Evolutionary conservation across 2,329 filamentous ascomycete species (phyloP).

Genomic region (Drechmeria coniospora): DNA sequence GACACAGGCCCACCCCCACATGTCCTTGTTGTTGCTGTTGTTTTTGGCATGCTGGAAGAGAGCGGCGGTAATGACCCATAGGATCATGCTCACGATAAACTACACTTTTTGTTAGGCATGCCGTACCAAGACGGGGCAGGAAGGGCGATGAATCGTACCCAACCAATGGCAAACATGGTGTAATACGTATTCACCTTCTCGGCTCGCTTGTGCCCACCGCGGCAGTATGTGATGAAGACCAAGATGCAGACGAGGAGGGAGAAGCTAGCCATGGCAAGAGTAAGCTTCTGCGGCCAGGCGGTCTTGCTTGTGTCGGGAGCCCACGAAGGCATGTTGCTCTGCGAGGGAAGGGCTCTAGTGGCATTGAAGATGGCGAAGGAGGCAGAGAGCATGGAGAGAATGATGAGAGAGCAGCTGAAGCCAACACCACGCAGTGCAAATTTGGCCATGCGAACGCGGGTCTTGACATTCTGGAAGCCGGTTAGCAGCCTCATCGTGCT

Average conservation of each 20-base stretch:
- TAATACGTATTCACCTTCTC: conserved; percentile 94
- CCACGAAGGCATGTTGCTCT: conserved; percentile 79
- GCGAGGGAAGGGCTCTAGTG: conserved; percentile 55
- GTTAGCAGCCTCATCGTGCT: conserved; percentile 10
- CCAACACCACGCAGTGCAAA: conserved; percentile 88
- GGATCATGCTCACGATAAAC: conserved; percentile 81
- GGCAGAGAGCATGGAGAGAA: conserved; percentile 77
- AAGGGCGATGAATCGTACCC: conserved; percentile 27
- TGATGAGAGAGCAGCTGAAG: conserved; percentile 92
- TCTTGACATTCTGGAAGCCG: conserved; percentile 65
- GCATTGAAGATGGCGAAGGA: conserved; percentile 87
- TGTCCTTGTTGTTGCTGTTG: conserved; percentile 59
- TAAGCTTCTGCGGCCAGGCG: conserved; percentile 75
- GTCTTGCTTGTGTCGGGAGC: conserved; percentile 50
- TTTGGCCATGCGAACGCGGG: conserved; percentile 81
- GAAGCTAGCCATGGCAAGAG: conserved; percentile 63
- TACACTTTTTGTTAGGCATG: no score
- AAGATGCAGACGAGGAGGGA: conserved; percentile 66
- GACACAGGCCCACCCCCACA: conserved; percentile 98
- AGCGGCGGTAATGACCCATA: conserved; percentile 81
- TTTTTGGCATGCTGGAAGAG: conserved; percentile 66
- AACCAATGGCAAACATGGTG: conserved; percentile 80
- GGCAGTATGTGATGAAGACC: conserved; percentile 76
- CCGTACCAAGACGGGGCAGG: no score
- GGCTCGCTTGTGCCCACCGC: conserved; percentile 72